Base-by-base conservation (phyloP, 352 stramenopile genomes). In the Pythium vanterpoolii region DNA sequence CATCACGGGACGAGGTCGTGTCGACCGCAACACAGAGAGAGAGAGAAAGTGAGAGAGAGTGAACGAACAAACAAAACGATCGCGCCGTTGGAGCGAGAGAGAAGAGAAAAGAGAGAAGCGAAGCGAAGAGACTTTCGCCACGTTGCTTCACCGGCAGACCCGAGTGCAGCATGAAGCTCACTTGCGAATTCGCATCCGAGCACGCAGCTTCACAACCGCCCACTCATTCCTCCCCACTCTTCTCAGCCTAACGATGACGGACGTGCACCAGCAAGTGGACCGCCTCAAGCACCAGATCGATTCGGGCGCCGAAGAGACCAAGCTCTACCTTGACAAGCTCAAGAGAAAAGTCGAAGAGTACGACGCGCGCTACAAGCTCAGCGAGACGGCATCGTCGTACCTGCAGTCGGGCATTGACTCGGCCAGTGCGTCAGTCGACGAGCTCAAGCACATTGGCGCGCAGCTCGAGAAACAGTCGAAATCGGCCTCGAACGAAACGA, bases 291-390 rank as follows among this genome's bases (percentile, higher is more conserved):
- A 68, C 38, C 73, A 83, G 58, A 78, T 89, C 51, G 64, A 83
- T 38, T 65, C 70, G 42, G 73, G 71, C 28, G 73, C 74, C 30
- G 56, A 84, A 33, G 77, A 85, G 58, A 77, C 79, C 43, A 77
- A 82, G 44, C 62, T 52, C 3, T 89, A 89, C 55, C 51, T 89
- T 54, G 72, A 71, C 18, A 60, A 85, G 75, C 66, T 89, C 47
- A 84, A 81, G 44, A 79, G 83, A 58, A 72, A 72, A 42, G 60
- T 89, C 7, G 62, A 77, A 28, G 70, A 82, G 14, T 89, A 84
- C 38, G 72, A 87, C 61, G 47, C 69, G 55, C 33, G 76, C 8
- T 60, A 87, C 70, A 52, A 77, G 42, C 54, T 79, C 36, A 72
- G 68, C 16, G 61, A 81, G 62, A 76, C 75, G 23, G 77, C 81